phyloP scores from a whole-genome alignment of 2,329 filamentous ascomycete species.

The Aspergillus pseudoterreus region DNA sequence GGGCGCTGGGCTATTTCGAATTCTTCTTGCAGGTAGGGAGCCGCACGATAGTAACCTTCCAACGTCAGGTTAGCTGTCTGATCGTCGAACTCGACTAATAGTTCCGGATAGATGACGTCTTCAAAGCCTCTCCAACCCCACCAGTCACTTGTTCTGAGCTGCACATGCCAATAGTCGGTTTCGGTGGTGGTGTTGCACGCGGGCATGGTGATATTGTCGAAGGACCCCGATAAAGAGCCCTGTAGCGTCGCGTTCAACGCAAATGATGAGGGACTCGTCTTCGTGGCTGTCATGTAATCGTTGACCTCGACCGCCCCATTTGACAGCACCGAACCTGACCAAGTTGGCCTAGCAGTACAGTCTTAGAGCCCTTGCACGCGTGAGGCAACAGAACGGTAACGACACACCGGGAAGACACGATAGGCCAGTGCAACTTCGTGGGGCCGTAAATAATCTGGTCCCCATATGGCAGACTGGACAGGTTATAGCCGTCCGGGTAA shows the following conservation, averaged over 20 bases:
- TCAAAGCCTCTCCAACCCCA: background rate
- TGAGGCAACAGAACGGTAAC: too few species aligned
- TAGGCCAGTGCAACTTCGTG: too few species aligned
- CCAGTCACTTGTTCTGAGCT: background rate
- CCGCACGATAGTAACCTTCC: background rate
- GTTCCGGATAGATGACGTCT: background rate
- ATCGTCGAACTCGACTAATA: slow-evolving; percentile 6
- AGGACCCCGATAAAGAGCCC: background rate
- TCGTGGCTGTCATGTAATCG: background rate
- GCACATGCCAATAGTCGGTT: background rate
- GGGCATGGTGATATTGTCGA: background rate
- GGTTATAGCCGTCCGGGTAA: too few species aligned
- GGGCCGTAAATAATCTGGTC: too few species aligned
- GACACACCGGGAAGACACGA: background rate
- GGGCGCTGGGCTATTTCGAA: background rate
- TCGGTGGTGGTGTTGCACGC: background rate
- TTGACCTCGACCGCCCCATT: background rate
- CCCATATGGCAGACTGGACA: too few species aligned
- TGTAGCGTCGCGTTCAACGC: background rate
- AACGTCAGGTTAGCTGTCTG: slow-evolving; percentile 3
- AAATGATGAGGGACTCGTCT: background rate
- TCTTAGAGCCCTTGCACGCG: too few species aligned
- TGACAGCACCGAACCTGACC: too few species aligned
- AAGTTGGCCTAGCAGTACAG: too few species aligned
- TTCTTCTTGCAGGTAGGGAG: background rate